A percentile compares a stretch with the other conserved stretches of the same genome.
Conservation (phyloP, 805 yeast genomes). For the Wickerhamomyces chambardii region DNA sequence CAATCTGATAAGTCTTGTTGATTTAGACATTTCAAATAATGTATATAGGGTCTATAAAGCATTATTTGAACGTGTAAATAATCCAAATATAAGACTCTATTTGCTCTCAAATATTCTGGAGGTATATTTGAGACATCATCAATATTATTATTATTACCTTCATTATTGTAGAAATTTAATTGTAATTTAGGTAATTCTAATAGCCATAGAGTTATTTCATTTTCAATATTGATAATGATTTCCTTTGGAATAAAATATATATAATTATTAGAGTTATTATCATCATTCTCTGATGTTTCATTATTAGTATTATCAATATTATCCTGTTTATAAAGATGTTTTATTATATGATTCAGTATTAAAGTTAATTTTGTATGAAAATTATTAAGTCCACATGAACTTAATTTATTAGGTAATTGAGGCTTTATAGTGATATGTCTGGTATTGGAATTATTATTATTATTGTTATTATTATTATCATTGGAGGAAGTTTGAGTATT, state of each 20-base stretch:
- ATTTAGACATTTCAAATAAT: slow-evolving; percentile 30
- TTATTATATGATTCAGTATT: slow-evolving; percentile 63
- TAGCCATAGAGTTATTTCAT: slow-evolving; percentile 67
- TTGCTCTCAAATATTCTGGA: slow-evolving; percentile 55
- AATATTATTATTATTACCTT: neutral
- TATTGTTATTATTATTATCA: neutral
- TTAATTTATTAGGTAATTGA: slow-evolving; percentile 22
- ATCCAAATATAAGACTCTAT: slow-evolving; percentile 63
- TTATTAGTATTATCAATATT: slow-evolving; percentile 18
- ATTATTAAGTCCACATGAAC: slow-evolving; percentile 55
- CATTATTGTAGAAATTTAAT: slow-evolving; percentile 23
- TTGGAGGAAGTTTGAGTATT: slow-evolving; percentile 16
- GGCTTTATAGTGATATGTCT: slow-evolving; percentile 13
- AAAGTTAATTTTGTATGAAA: slow-evolving; percentile 71
- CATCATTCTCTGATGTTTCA: neutral
- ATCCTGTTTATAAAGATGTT: slow-evolving; percentile 53
- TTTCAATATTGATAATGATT: slow-evolving; percentile 62
- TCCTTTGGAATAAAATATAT: slow-evolving; percentile 22
- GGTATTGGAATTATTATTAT: neutral
- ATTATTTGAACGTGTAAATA: slow-evolving; percentile 77
- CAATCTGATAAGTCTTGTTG: slow-evolving; percentile 30
- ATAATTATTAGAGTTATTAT: slow-evolving; percentile 25
- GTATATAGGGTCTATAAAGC: slow-evolving; percentile 85
- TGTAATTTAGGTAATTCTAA: slow-evolving; percentile 56
- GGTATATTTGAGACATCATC: slow-evolving; percentile 20